phyloP scores from a whole-genome alignment of 2,329 filamentous ascomycete species.

The Arthrobotrys conoides region DNA sequence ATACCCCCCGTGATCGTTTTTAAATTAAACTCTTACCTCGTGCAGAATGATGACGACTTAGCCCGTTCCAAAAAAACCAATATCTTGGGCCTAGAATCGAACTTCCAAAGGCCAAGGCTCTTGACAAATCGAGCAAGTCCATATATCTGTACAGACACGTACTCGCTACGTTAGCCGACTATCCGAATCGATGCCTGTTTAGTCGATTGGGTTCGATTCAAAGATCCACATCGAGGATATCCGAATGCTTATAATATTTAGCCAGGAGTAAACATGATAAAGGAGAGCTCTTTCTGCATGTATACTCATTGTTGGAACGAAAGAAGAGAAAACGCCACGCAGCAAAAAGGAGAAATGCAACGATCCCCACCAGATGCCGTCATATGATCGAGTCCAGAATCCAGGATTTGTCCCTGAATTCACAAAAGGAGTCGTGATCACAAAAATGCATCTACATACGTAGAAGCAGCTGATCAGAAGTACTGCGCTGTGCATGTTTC shows the following conservation, averaged over 20 bases:
- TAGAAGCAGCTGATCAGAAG: not conserved
- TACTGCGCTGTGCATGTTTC: not conserved
- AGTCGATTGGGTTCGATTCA: not conserved
- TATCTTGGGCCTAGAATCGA: slow-evolving; percentile 8
- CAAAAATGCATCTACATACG: not conserved
- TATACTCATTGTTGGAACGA: not conserved
- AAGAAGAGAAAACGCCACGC: not conserved
- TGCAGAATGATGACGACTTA: not conserved
- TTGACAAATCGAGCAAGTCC: not conserved
- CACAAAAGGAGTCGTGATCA: slow-evolving; percentile 4
- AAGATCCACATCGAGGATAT: slow-evolving; percentile 22
- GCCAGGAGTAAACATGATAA: not conserved
- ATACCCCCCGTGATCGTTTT: not conserved
- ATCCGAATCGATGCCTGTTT: not conserved
- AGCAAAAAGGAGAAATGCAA: not conserved
- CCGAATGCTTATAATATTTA: slow-evolving; percentile 6
- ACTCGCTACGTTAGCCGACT: not conserved
- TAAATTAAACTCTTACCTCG: not conserved
- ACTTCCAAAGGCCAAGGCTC: not conserved
- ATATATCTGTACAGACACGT: not conserved
- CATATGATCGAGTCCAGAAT: slow-evolving; percentile 14
- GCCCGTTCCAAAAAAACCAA: not conserved
- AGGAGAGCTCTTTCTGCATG: not conserved
- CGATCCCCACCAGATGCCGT: not conserved
- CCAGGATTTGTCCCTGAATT: slow-evolving; percentile 4